A percentile compares a stretch with the other conserved stretches of the same genome.
phyloP scores from a whole-genome alignment of 1,284 basidiomycete genomes.

The Boletus semigastroideus region DNA sequence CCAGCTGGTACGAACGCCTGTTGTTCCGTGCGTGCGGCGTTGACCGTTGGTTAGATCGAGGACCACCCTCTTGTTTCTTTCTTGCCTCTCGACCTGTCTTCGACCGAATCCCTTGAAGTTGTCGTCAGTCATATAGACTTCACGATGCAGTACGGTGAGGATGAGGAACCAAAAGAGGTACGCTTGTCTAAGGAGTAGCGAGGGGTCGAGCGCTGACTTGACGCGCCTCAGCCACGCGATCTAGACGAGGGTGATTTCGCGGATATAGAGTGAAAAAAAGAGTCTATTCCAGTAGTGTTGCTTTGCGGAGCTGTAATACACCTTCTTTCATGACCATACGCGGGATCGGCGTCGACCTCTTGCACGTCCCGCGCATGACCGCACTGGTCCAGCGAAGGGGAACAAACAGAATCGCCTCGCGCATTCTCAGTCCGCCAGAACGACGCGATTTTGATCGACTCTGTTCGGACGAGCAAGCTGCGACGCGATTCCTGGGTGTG shows the following conservation, averaged over 20 bases:
- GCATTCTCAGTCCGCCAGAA: slow-evolving; percentile 66
- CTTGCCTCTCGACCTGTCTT: slow-evolving; percentile 89
- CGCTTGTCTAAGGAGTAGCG: slow-evolving; percentile 19
- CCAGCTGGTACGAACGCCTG: slow-evolving; percentile 67
- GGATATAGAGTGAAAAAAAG: slow-evolving; percentile 54
- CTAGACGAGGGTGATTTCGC: slow-evolving; percentile 86
- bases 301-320: neutral
- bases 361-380: slow-evolving; percentile 66
- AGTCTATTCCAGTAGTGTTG: too few relatives aligned
- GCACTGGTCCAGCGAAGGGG: slow-evolving; percentile 55
- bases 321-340: slow-evolving; percentile 53
- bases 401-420: slow-evolving; percentile 48
- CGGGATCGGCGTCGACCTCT: slow-evolving; percentile 79
- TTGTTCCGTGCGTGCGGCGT: slow-evolving; percentile 3
- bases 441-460: slow-evolving; percentile 43
- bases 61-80: slow-evolving; percentile 98
- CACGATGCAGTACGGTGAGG: slow-evolving; percentile 95
- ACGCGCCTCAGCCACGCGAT: slow-evolving; percentile 67
- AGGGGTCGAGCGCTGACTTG: neutral
- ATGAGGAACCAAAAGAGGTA: slow-evolving; percentile 90
- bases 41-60: slow-evolving; percentile 70
- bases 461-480: slow-evolving; percentile 16
- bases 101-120: slow-evolving; percentile 86
- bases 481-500: slow-evolving; percentile 58
- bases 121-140: slow-evolving; percentile 97